Percentiles rank a stretch among this genome's conserved stretches.
Conservation (phyloP, 1,284 basidiomycete genomes). For the Heterobasidion parviporum region DNA sequence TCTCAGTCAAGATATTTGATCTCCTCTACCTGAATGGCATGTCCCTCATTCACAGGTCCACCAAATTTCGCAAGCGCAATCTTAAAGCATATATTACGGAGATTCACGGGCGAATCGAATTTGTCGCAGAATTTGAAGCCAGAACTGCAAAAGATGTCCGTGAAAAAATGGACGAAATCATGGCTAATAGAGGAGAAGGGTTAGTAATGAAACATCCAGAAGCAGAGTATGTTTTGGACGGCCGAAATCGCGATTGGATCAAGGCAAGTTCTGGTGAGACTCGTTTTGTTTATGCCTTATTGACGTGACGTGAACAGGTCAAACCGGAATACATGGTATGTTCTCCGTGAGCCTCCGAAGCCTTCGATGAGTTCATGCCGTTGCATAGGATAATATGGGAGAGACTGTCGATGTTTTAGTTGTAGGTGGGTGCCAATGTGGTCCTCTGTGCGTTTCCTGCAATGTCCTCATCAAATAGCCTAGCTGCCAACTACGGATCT, state of each 20-base stretch:
- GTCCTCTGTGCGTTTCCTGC: background rate
- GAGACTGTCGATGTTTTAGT: constrained; percentile 87
- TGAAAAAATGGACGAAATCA: constrained; percentile 68
- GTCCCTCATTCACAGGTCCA: constrained; percentile 56
- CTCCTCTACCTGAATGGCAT: constrained; percentile 79
- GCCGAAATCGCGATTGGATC: constrained; percentile 84
- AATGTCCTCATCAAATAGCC: background rate
- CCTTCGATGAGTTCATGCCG: constrained; percentile 6
- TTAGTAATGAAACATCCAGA: constrained; percentile 83
- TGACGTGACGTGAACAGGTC: constrained; percentile 33
- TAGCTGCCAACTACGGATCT: constrained; percentile 69
- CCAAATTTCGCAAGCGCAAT: constrained; percentile 64
- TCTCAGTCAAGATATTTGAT: constrained; percentile 88
- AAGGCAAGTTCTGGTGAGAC: constrained; percentile 42
- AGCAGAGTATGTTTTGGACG: constrained; percentile 76
- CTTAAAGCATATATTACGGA: constrained; percentile 52
- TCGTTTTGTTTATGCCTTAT: background rate
- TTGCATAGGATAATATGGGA: constrained; percentile 72
- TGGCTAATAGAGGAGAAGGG: constrained; percentile 82
- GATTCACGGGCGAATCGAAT: constrained; percentile 74
- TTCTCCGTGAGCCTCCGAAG: constrained; percentile 1
- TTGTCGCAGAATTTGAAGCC: constrained; percentile 63
- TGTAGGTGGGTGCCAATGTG: constrained; percentile 45
- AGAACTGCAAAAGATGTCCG: constrained; percentile 76
- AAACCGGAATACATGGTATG: constrained; percentile 91